Evolutionary conservation across 495 filamentous ascomycete genomes (phyloP), one percentile per base, ranked within the genome.

Genomic region (Rhypophila decipiens): DNA sequence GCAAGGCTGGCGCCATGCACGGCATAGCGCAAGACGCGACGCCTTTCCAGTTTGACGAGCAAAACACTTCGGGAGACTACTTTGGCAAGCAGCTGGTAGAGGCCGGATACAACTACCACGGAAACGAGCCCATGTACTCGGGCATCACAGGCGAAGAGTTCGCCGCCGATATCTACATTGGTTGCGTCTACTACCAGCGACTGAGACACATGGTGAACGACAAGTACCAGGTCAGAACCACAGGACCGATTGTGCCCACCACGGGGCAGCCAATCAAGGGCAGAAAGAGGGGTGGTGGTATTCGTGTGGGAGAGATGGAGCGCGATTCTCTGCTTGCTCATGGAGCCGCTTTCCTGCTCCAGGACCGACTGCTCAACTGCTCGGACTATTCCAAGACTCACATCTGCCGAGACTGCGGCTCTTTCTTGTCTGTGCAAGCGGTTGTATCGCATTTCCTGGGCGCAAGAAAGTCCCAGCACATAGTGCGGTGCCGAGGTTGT

Each of bases 151-250:
- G 93, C 49, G 82, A 90, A 57, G 93, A 97, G 66, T 82, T 98
- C 17, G 79, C 83, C 20, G 91, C 88, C 8, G 93, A 98, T 66
- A 98, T 98, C 63, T 98, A 94, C 69, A 82, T 96, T 51, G 93
- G 93, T 20, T 79, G 95, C 42, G 93, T 98, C 47, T 95, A 96
- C 74, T 98, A 98, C 76, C 93, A 98, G 65, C 84, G 93, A 60
- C 75, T 98, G 42, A 77, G 93, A 60, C 93, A 98, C 80, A 98
- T 98, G 93, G 93, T 98, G 18, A 96, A 95, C 75, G 93, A 98
- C 66, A 98, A 98, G 68, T 98, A 88, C 79, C 93, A 98, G 68
- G 93, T 97, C 47, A 82, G 93, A 62, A 96, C 93, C 2, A 98
- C 93, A 0, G 93, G 93, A 27, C 89, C 87, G 24, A 85, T 96